phyloP scores from a whole-genome alignment of 106 monocot species.

The Hemerocallis citrina region DNA sequence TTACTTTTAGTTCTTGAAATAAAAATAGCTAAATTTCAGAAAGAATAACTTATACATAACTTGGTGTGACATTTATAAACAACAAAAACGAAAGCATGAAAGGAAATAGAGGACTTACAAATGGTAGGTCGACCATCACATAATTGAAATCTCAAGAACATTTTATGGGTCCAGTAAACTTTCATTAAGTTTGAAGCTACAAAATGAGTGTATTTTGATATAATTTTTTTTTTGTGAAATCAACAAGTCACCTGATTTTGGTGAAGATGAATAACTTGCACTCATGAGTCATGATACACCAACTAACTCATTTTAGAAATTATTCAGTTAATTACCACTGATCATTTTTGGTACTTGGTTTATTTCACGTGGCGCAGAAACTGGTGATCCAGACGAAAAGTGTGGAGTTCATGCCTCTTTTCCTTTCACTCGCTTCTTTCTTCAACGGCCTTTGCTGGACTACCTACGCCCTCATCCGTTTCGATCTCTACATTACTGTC shows the following conservation, averaged over 20 bases:
- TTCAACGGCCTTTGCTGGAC: slow-evolving; percentile 75
- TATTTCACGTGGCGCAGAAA: slow-evolving; percentile 26
- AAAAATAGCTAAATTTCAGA: too few relatives aligned
- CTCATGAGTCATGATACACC: too few relatives aligned
- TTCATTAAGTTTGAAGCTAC: neutral
- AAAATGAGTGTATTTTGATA: neutral
- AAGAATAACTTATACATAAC: too few relatives aligned
- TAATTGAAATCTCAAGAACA: neutral
- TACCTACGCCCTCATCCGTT: slow-evolving; percentile 43
- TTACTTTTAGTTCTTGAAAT: neutral
- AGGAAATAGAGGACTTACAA: neutral
- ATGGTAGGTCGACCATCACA: neutral
- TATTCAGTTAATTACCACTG: too few relatives aligned
- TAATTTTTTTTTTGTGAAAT: too few relatives aligned
- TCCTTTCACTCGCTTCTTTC: slow-evolving; percentile 47
- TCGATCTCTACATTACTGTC: slow-evolving; percentile 60
- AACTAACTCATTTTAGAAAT: too few relatives aligned
- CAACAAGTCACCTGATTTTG: too few relatives aligned
- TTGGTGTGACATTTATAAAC: too few relatives aligned
- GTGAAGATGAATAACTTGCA: neutral
- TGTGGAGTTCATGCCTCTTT: slow-evolving; percentile 74
- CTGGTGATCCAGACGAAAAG: slow-evolving; percentile 59
- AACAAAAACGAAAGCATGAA: neutral
- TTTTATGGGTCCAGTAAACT: neutral
- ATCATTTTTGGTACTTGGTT: too few relatives aligned